Percentiles rank a stretch among this genome's conserved stretches.
phyloP scores from a whole-genome alignment of 495 filamentous ascomycete genomes.

The Lichenothelia convexa region DNA sequence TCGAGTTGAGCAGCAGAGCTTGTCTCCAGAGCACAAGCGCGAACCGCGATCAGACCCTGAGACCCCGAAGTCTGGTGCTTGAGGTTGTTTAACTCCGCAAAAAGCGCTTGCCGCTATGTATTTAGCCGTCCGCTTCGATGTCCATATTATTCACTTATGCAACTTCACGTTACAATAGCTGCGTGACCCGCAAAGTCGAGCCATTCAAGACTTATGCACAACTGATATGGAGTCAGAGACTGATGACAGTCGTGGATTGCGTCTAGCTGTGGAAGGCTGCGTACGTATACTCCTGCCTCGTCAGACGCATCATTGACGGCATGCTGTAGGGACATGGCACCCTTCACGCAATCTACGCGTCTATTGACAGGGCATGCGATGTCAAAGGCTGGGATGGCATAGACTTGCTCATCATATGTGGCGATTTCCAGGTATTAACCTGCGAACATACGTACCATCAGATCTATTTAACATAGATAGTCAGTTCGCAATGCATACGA shows the following conservation, averaged over 20 bases:
- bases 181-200: background rate
- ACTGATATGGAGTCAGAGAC: conserved; percentile 7
- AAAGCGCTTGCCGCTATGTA: too few relatives aligned
- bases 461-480: conserved; percentile 23
- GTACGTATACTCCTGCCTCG: conserved; percentile 29
- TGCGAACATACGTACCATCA: background rate
- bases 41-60: too few relatives aligned
- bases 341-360: conserved; percentile 74
- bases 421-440: conserved; percentile 63
- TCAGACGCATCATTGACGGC: conserved; percentile 8
- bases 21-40: too few relatives aligned
- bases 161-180: too few relatives aligned
- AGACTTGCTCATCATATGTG: conserved; percentile 73
- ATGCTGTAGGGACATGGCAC: conserved; percentile 63
- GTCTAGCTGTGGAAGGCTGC: conserved; percentile 61
- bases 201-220: background rate
- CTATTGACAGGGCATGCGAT: conserved; percentile 41
- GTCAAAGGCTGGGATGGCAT: conserved; percentile 55
- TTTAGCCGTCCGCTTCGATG: too few relatives aligned
- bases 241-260: conserved; percentile 18
- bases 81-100: too few relatives aligned
- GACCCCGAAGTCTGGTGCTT: too few relatives aligned
- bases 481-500: conserved; percentile 77
- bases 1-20: too few relatives aligned
- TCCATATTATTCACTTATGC: too few relatives aligned